Evolutionary conservation across 1,284 basidiomycete species (phyloP).

Genomic region (Laetiporus sulphureus): DNA sequence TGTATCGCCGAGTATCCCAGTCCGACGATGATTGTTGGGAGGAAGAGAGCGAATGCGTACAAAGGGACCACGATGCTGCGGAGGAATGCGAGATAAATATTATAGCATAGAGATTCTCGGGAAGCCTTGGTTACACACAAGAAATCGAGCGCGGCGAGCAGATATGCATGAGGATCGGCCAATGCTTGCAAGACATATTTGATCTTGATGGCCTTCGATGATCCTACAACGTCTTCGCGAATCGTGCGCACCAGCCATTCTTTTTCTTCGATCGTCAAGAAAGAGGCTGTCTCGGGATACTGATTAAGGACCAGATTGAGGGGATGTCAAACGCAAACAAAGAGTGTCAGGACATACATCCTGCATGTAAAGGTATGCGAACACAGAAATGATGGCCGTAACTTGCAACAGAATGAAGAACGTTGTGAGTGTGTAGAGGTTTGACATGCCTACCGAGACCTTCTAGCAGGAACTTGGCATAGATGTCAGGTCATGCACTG

Average conservation of each 20-base stretch:
- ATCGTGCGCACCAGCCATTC: slow-evolving; percentile 27
- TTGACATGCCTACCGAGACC: slow-evolving; percentile 15
- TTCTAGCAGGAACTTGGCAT: slow-evolving; percentile 19
- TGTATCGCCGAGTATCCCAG: slow-evolving; percentile 21
- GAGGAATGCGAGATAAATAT: slow-evolving; percentile 42
- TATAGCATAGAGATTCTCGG: slow-evolving; percentile 15
- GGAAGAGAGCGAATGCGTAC: slow-evolving; percentile 14
- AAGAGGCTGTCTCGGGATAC: slow-evolving; percentile 27
- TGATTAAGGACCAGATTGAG: not conserved
- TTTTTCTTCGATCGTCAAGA: slow-evolving; percentile 25
- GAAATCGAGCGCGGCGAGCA: slow-evolving; percentile 9
- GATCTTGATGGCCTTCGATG: slow-evolving; percentile 15
- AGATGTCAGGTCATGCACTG: too few relatives aligned
- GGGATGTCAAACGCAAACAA: not conserved
- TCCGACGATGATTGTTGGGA: slow-evolving; percentile 25
- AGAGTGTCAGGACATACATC: slow-evolving; percentile 7
- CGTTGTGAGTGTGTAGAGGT: too few relatives aligned
- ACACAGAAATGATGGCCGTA: slow-evolving; percentile 30
- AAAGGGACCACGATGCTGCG: slow-evolving; percentile 11
- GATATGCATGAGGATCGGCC: slow-evolving; percentile 16
- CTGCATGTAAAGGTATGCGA: slow-evolving; percentile 31
- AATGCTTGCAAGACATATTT: slow-evolving; percentile 18
- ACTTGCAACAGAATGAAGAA: slow-evolving; percentile 10
- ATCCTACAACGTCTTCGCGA: slow-evolving; percentile 11
- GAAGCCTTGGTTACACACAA: slow-evolving; percentile 6